These are phyloP conservation scores for Arabidopsis hybrid DNA, from an alignment of 441 rosid species.

Conservation along the genomic window DNA sequence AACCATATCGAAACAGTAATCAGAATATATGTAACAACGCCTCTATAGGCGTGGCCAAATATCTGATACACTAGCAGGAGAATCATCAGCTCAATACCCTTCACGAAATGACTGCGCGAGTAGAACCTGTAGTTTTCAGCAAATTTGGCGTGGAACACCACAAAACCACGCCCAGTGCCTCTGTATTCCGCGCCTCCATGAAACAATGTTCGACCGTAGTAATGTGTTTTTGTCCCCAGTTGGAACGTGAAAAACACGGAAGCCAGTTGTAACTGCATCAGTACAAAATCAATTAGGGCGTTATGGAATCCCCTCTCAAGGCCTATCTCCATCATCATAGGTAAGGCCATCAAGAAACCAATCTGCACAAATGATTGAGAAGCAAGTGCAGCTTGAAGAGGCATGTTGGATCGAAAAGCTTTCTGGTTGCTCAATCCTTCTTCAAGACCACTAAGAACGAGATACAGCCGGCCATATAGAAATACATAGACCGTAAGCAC, in stretches of 20 bases:
- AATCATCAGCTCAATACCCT: slow-evolving; percentile 86
- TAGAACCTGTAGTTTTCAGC: slow-evolving; percentile 91
- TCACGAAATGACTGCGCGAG: slow-evolving; percentile 95
- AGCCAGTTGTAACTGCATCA: slow-evolving; percentile 92
- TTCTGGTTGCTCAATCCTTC: slow-evolving; percentile 57
- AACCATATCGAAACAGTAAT: slow-evolving; percentile 89
- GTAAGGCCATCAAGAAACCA: slow-evolving; percentile 86
- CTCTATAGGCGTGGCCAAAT: slow-evolving; percentile 66
- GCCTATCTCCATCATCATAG: slow-evolving; percentile 98
- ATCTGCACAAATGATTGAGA: slow-evolving; percentile 90
- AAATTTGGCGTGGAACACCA: slow-evolving; percentile 88
- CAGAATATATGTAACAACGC: slow-evolving; percentile 68
- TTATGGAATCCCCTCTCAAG: slow-evolving; percentile 91
- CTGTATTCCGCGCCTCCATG: slow-evolving; percentile 95
- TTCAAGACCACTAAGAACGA: slow-evolving; percentile 90
- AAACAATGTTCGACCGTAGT: slow-evolving; percentile 86
- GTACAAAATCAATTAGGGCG: slow-evolving; percentile 77
- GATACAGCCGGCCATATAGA: slow-evolving; percentile 94
- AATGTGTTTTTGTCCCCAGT: slow-evolving; percentile 90
- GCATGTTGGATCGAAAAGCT: slow-evolving; percentile 66
- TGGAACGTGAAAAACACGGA: slow-evolving; percentile 90
- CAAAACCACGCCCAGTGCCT: slow-evolving; percentile 95
- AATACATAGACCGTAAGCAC: slow-evolving; percentile 82
- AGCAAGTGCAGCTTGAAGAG: slow-evolving; percentile 90
- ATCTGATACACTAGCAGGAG: slow-evolving; percentile 77